Evolutionary conservation across 768 basidiomycete species (phyloP).

Genomic region (Mrakia gelida): DNA sequence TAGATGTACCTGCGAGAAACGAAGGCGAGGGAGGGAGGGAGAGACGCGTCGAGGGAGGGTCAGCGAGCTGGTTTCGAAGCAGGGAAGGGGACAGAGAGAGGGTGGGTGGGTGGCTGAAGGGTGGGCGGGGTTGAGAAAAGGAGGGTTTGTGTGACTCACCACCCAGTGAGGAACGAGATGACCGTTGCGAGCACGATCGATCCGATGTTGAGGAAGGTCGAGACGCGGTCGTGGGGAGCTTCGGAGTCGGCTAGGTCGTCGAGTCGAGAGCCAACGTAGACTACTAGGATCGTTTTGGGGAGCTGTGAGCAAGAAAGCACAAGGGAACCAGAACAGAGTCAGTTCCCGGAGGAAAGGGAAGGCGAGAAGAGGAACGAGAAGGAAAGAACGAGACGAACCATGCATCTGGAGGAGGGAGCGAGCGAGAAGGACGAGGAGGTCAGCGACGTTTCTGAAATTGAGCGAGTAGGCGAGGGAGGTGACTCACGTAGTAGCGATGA

Average conservation of each 20-base stretch:
- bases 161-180: conserved; percentile 22
- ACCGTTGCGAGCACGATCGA: conserved; percentile 23
- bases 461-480: background rate
- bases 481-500: conserved; percentile 28
- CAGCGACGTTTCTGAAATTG: background rate
- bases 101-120: background rate
- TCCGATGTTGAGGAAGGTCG: conserved; percentile 25
- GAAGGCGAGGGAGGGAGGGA: too few species aligned
- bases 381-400: background rate
- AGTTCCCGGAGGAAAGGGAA: background rate
- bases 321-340: background rate
- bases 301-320: background rate
- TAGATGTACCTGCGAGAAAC: conserved; percentile 19
- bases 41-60: background rate
- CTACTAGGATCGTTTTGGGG: conserved; percentile 22
- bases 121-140: background rate
- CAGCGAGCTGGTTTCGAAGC: background rate
- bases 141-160: conserved; percentile 6
- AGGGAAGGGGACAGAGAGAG: background rate
- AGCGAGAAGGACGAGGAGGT: background rate
- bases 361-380: background rate
- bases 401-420: background rate
- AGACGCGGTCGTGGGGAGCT: conserved; percentile 9
- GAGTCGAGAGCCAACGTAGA: conserved; percentile 29
- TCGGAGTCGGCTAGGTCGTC: conserved; percentile 26